Conservation (phyloP, 176 grass and related monocot genomes). For the Eragrostis nindensis region DNA sequence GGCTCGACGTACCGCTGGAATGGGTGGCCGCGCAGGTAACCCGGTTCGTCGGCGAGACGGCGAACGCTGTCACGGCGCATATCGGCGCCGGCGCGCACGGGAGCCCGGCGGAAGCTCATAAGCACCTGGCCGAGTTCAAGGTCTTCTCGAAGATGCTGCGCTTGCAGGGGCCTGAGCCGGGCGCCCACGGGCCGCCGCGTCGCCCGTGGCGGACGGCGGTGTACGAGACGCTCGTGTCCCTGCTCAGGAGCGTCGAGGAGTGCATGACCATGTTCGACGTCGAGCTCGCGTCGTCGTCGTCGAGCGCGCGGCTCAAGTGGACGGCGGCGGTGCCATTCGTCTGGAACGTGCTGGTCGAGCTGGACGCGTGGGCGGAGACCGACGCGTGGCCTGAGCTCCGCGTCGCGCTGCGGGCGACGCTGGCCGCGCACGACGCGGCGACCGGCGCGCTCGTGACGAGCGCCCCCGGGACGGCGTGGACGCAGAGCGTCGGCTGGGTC, state of each 20-base stretch:
- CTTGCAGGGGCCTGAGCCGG: neutral
- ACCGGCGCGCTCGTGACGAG: constrained; percentile 43
- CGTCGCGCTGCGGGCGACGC: constrained; percentile 18
- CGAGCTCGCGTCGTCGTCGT: no score
- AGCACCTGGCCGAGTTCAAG: constrained; percentile 46
- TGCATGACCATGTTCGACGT: neutral
- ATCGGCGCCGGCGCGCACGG: neutral
- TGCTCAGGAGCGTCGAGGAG: neutral
- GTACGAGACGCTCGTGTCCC: neutral
- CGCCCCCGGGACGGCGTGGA: constrained; percentile 4
- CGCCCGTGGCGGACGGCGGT: neutral
- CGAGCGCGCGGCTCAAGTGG: no score
- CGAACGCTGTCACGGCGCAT: constrained; percentile 19
- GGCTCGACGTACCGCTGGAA: neutral
- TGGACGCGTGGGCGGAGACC: constrained; percentile 49
- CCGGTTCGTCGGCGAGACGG: constrained; percentile 40
- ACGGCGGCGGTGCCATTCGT: no score
- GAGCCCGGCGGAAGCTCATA: neutral
- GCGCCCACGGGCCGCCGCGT: neutral
- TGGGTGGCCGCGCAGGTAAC: constrained; percentile 40
- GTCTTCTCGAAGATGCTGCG: constrained; percentile 41
- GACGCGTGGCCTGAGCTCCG: constrained; percentile 1
- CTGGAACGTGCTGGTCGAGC: neutral
- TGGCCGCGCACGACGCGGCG: constrained; percentile 5
- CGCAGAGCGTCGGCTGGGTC: constrained; percentile 47